Evolutionary conservation across 306 rosid genomes (phyloP).

Genomic region (Vigna unguiculata): DNA sequence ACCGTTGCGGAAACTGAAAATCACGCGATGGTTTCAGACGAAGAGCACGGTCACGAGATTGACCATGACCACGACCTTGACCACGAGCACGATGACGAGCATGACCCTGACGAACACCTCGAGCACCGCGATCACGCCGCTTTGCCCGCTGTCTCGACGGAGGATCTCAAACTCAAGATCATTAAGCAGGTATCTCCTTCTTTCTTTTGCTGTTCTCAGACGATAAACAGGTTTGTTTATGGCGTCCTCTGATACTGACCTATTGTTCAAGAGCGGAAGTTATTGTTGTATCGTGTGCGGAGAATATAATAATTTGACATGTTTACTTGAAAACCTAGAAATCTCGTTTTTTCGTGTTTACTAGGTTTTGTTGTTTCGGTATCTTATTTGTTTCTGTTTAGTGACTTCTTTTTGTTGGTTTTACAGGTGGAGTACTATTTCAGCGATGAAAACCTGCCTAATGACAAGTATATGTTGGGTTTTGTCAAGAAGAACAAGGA

Average conservation of each 20-base stretch:
- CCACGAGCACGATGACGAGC: conserved; percentile 46
- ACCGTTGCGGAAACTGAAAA: conserved; percentile 49
- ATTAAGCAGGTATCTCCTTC: conserved; percentile 67
- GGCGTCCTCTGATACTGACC: neutral
- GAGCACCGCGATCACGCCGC: conserved; percentile 56
- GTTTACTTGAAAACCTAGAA: conserved; percentile 1
- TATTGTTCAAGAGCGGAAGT: neutral
- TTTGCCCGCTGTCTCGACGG: conserved; percentile 57
- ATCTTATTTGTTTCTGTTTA: neutral
- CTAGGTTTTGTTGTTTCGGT: conserved; percentile 21
- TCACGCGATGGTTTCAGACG: conserved; percentile 62
- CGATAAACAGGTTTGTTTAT: neutral
- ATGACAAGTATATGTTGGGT: conserved; percentile 69
- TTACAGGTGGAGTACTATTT: conserved; percentile 94
- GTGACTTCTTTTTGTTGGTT: conserved; percentile 28
- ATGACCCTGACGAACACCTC: conserved; percentile 44
- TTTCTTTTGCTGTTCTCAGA: neutral
- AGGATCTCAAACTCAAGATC: conserved; percentile 83
- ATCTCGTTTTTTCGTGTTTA: neutral
- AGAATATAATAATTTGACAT: neutral
- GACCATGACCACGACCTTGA: conserved; percentile 52
- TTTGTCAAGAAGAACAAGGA: conserved; percentile 83
- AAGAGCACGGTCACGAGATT: conserved; percentile 48
- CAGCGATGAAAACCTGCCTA: conserved; percentile 83
- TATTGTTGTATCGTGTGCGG: neutral